Evolutionary conservation across 2,329 filamentous ascomycete genomes (phyloP).

Genomic region (Cladophialophora psammophila): DNA sequence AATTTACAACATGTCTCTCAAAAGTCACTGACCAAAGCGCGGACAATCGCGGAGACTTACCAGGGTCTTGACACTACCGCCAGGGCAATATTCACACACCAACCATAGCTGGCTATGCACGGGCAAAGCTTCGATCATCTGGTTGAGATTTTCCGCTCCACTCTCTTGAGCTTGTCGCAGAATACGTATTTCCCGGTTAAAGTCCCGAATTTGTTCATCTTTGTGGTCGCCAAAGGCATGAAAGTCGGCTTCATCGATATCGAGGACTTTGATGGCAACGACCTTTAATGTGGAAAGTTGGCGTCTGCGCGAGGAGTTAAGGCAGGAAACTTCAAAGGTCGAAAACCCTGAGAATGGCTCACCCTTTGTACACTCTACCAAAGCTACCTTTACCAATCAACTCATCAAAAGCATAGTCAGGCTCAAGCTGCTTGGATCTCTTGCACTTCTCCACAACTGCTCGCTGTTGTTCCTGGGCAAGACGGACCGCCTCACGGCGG

Average conservation of each 20-base stretch:
- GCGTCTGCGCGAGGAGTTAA: constrained; percentile 38
- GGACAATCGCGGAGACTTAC: constrained; percentile 53
- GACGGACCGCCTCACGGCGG: constrained; percentile 56
- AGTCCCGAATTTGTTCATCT: constrained; percentile 61
- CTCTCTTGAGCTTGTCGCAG: constrained; percentile 69
- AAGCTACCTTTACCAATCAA: constrained; percentile 61
- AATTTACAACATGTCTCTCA: background rate
- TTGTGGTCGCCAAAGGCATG: constrained; percentile 54
- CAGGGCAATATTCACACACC: constrained; percentile 71
- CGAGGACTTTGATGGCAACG: constrained; percentile 61
- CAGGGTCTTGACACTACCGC: constrained; percentile 69
- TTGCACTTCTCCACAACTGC: constrained; percentile 57
- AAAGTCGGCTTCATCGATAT: constrained; percentile 59
- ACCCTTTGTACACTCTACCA: constrained; percentile 60
- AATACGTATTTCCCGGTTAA: constrained; percentile 68
- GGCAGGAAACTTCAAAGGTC: background rate
- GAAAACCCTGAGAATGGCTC: constrained; percentile 26
- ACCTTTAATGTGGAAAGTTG: constrained; percentile 50
- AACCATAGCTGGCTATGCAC: constrained; percentile 72
- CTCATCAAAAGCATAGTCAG: constrained; percentile 59
- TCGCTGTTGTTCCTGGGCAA: constrained; percentile 55
- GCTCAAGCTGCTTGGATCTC: constrained; percentile 52
- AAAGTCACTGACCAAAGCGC: constrained; percentile 2
- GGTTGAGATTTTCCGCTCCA: constrained; percentile 68
- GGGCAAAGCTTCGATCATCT: constrained; percentile 68